Conservation (phyloP, 306 rosid species). For the Vigna nakashimae region DNA sequence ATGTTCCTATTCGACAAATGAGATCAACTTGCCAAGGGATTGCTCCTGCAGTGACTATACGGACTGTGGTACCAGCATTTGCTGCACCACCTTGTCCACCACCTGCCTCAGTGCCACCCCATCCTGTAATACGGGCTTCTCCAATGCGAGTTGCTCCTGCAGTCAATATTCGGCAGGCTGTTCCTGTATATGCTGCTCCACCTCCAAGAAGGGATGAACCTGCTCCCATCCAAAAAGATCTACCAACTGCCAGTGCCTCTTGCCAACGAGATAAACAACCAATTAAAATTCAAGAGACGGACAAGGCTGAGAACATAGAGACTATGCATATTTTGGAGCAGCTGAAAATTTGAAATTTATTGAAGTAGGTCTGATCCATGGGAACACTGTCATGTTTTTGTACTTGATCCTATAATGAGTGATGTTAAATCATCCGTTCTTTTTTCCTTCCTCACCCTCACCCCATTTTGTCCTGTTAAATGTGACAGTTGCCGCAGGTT, state of each 20-base stretch:
- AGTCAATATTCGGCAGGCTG: slow-evolving; percentile 78
- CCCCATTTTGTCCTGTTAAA: slow-evolving; percentile 64
- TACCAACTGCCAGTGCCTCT: slow-evolving; percentile 40
- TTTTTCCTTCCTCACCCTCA: slow-evolving; percentile 40
- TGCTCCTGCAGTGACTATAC: slow-evolving; percentile 86
- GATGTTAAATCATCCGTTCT: slow-evolving; percentile 53
- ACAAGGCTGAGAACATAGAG: slow-evolving; percentile 49
- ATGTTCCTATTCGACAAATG: slow-evolving; percentile 80
- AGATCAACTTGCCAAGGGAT: slow-evolving; percentile 76
- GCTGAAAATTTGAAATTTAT: slow-evolving; percentile 70
- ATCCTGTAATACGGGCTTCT: slow-evolving; percentile 54
- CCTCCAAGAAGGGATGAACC: slow-evolving; percentile 63
- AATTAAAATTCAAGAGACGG: slow-evolving; percentile 54
- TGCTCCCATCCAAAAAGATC: slow-evolving; percentile 44
- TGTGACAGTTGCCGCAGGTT: slow-evolving; percentile 66
- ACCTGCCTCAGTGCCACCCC: slow-evolving; percentile 51
- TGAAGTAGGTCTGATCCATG: slow-evolving; percentile 44
- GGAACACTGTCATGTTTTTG: slow-evolving; percentile 66
- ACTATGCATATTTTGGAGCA: slow-evolving; percentile 62
- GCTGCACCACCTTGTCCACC: slow-evolving; percentile 84
- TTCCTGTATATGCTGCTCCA: slow-evolving; percentile 81
- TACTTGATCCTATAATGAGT: slow-evolving; percentile 58
- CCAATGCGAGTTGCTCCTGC: slow-evolving; percentile 74
- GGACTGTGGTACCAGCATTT: slow-evolving; percentile 76
- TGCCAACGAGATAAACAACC: slow-evolving; percentile 43